Conservation (phyloP, 2,329 filamentous ascomycete species). For the Domatiomyces catenatus region DNA sequence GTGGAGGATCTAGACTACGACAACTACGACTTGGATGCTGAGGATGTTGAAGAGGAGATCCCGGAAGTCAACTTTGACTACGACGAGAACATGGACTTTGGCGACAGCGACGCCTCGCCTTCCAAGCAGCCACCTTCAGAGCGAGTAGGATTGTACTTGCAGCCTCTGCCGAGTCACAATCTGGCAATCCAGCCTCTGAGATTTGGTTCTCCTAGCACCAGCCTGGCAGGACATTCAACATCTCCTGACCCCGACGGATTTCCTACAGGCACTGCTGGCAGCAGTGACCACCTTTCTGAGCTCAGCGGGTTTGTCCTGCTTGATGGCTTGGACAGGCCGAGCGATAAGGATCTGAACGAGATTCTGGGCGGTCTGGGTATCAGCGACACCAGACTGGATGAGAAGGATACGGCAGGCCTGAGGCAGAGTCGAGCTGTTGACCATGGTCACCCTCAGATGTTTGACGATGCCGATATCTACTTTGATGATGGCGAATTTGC, state of each 20-base stretch:
- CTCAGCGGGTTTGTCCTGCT: background rate
- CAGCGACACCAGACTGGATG: background rate
- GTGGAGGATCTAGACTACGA: conserved; percentile 24
- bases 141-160: conserved; percentile 1
- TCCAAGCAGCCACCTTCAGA: conserved; percentile 2
- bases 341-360: conserved; percentile 4
- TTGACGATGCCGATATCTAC: conserved; percentile 29
- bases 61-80: conserved; percentile 33
- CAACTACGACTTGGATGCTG: conserved; percentile 28
- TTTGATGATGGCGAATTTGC: conserved; percentile 29
- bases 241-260: conserved; percentile 17
- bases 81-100: conserved; percentile 26
- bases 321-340: conserved; percentile 1
- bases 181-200: conserved; percentile 18
- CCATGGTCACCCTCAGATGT: conserved; percentile 9
- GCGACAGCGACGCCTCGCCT: conserved; percentile 8
- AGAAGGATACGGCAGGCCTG: background rate
- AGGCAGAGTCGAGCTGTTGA: conserved; percentile 3
- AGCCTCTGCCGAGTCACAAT: conserved; percentile 14
- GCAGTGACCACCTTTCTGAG: conserved; percentile 5
- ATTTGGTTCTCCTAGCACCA: conserved; percentile 17
- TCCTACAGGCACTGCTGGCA: conserved; percentile 13
- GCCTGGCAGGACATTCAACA: conserved; percentile 16
- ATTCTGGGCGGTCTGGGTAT: conserved; percentile 14
- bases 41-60: conserved; percentile 32